Base-by-base conservation (phyloP, 257 asterid genomes). In the Nicotiana otophora region DNA sequence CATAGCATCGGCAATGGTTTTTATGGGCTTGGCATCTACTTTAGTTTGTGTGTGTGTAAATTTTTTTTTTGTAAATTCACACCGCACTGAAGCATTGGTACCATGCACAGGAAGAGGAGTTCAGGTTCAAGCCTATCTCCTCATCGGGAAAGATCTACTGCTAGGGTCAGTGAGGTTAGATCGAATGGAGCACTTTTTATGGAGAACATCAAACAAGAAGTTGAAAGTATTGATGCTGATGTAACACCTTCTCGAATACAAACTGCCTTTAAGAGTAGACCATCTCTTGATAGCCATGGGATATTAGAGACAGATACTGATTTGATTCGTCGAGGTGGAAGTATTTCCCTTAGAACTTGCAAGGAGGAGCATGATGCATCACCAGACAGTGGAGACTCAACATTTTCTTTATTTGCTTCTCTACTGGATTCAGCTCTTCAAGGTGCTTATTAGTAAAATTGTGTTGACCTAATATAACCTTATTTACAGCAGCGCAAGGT, bases 371-470 rank as follows among this genome's bases (percentile, higher is more conserved):
- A 89, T 86, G 89, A 90, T 78, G 93, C 82, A 33, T 84, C 86
- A 36, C 48, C 77, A 46, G 98, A 93, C 83, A 85, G 88, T 77
- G 89, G 91, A 81, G 98, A 93, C 83, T 84, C 91, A 51, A 93
- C 94, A 39, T 89, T 91, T 86, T 88, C 92, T 48, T 87, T 91
- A 78, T 96, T 96, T 90, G 98, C 98, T 58, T 93, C 95, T 83
- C 89, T 96, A 77, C 92, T 96, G 83, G 98, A 96, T 88, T 94
- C 98, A 88, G 89, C 96, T 81, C 90, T 91, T 81, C 96, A 94
- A 96, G 99, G 99, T 96, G 66, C 88, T 36, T 86, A 57, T 67
- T 30, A 51, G 83, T 54, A 48, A 31, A n/a, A 4, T 74, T 58
- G 62, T 81, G 46, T 39, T 42, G 6, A 78, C 11, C 48, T 78